Evolutionary conservation across 768 basidiomycete species (phyloP), one percentile per base, ranked within the genome.

Genomic region (Myochromella boudieri): DNA sequence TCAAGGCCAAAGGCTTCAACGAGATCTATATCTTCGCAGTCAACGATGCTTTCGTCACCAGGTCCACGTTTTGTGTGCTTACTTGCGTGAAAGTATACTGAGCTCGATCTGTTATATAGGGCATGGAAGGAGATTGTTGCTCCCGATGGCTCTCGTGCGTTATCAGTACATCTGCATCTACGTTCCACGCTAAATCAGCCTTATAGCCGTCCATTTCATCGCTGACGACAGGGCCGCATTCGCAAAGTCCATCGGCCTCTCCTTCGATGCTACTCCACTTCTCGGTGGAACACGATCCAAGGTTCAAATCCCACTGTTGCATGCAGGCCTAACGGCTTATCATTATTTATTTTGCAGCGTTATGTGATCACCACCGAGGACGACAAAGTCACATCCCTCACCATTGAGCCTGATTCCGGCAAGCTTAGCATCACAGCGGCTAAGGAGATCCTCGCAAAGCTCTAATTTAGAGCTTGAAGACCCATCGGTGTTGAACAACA

Each of bases 11-110:
- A 65, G 91, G 88, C 9, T 68, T 91, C 58, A 76, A 80, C 49
- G 73, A 79, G 42, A 78, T 91, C 50, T 85, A 82, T 51, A 77
- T 93, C 44, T 67, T 94, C 44, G 70, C 82, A 20, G 84, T 89
- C 46, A 94, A 94, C 62, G 91, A 95, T 60, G 74, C 76, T 6
- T 93, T 87, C 57, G 85, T 88, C 36, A 80, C 75, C 48, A 77
- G 82, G 75, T 77, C 6, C 9, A n/a, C 1, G 24, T 28, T 20
- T 12, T 8, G 15, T 42, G 1, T 27, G 28, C 15, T 46, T 31
- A 2, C 10, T 11, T 26, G n/a, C 28, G 12, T 15, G 12, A 32
- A 3, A 21, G 18, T 28, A 10, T 22, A 24, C 12, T 49, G 6
- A 44, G 6, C 18, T 8, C 6, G 32, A 42, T 17, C 21, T 14